A percentile compares a stretch with the other conserved stretches of the same genome.
These are phyloP conservation scores for Nyssa sinensis DNA, from an alignment of 148 eudicot genomes.

Conservation along the genomic window DNA sequence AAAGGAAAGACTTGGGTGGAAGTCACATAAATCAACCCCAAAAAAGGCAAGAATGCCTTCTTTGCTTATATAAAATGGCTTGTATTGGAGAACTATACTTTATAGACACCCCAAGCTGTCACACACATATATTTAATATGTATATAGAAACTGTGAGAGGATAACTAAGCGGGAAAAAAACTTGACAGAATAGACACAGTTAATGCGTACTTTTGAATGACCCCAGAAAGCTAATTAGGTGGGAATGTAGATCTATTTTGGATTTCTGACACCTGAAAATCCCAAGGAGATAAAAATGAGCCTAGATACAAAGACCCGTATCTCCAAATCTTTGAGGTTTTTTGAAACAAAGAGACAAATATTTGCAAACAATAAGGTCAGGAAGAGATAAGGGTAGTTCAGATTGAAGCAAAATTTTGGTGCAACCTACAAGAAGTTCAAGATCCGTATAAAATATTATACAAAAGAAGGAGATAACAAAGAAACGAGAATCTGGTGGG, in stretches of 20 bases:
- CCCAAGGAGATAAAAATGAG: slow-evolving; percentile 20
- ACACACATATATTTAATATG: not conserved
- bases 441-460: not conserved
- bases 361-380: slow-evolving; percentile 7
- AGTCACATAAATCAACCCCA: slow-evolving; percentile 19
- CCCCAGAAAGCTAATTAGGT: too few relatives aligned
- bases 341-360: slow-evolving; percentile 22
- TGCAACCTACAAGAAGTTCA: slow-evolving; percentile 34
- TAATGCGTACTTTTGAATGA: not conserved
- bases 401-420: slow-evolving; percentile 36
- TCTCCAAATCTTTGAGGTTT: slow-evolving; percentile 26
- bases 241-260: slow-evolving; percentile 16
- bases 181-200: too few relatives aligned
- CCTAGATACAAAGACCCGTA: slow-evolving; percentile 23
- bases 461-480: not conserved
- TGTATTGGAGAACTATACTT: not conserved
- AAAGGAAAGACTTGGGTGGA: slow-evolving; percentile 27
- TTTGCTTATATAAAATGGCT: slow-evolving; percentile 7
- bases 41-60: slow-evolving; percentile 1
- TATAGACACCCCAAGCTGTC: not conserved
- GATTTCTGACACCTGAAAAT: slow-evolving; percentile 19
- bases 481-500: slow-evolving; percentile 19
- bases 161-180: too few relatives aligned
- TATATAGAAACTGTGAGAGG: not conserved
- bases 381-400: slow-evolving; percentile 36